Percentiles rank a stretch among this genome's conserved stretches.
Evolutionary conservation across 192 early-diverging fungal species (phyloP).

Genomic region (Mortierella antarctica): DNA sequence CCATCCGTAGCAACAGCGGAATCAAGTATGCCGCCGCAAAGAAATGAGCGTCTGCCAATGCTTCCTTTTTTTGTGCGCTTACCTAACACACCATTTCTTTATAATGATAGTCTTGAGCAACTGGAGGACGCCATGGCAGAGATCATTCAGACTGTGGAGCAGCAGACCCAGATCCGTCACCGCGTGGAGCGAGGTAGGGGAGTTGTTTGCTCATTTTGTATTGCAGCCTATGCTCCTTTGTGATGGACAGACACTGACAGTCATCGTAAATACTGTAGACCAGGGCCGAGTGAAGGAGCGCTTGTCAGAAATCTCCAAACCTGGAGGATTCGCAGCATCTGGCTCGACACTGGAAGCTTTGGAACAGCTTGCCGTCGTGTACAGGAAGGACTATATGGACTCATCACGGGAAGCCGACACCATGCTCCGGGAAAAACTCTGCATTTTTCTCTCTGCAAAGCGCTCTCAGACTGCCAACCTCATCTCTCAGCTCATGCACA

Average conservation of each 20-base stretch:
- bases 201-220: background rate
- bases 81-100: background rate
- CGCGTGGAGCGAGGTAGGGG: conserved; percentile 28
- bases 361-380: conserved; percentile 56
- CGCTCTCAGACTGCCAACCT: conserved; percentile 46
- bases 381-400: conserved; percentile 55
- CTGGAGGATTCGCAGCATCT: conserved; percentile 21
- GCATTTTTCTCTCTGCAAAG: conserved; percentile 50
- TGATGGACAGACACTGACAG: background rate
- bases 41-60: background rate
- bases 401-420: conserved; percentile 24
- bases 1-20: conserved; percentile 43
- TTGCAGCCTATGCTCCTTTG: background rate
- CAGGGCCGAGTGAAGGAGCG: conserved; percentile 23
- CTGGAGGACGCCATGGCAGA: conserved; percentile 44
- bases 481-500: conserved; percentile 52
- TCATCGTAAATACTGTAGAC: conserved; percentile 7
- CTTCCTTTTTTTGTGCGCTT: background rate
- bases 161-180: conserved; percentile 43
- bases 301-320: conserved; percentile 22
- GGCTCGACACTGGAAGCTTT: conserved; percentile 58
- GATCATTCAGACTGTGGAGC: conserved; percentile 36
- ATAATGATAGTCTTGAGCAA: conserved; percentile 30
- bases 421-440: conserved; percentile 40
- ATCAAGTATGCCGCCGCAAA: conserved; percentile 30